phyloP scores from a whole-genome alignment of 2,329 filamentous ascomycete species.

The Microascus cirrosus region DNA sequence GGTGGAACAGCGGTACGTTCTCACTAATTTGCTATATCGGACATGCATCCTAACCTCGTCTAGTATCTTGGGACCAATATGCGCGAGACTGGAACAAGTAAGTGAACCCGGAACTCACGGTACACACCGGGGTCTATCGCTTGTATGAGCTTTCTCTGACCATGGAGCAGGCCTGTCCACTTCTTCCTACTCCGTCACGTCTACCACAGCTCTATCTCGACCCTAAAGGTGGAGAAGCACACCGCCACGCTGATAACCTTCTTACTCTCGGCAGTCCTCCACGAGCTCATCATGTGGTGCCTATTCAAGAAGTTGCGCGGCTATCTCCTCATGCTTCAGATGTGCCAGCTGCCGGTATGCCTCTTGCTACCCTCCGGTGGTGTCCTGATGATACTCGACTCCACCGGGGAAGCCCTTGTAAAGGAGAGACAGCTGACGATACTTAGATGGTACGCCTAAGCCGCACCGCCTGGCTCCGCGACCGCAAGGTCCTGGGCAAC shows the following conservation, averaged over 20 bases:
- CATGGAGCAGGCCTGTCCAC: conserved; percentile 49
- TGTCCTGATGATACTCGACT: neutral
- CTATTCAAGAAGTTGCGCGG: conserved; percentile 68
- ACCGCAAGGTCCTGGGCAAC: conserved; percentile 55
- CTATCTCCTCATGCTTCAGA: conserved; percentile 62
- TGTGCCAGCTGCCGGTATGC: conserved; percentile 57
- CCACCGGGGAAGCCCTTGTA: too few relatives aligned
- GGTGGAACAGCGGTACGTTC: conserved; percentile 47
- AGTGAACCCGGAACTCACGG: neutral
- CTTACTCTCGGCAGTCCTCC: conserved; percentile 57
- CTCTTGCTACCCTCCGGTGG: conserved; percentile 1
- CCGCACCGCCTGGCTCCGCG: conserved; percentile 54
- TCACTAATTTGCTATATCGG: neutral
- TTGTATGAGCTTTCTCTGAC: neutral
- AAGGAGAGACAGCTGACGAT: neutral
- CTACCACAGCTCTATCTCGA: conserved; percentile 67
- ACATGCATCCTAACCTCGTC: neutral
- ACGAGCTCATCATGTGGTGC: conserved; percentile 72
- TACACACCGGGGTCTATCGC: neutral
- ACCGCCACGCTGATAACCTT: conserved; percentile 69
- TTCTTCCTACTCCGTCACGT: conserved; percentile 69
- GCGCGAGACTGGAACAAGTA: conserved; percentile 66
- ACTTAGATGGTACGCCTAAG: conserved; percentile 50
- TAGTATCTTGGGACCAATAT: conserved; percentile 62
- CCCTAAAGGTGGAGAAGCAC: conserved; percentile 57